These are phyloP conservation scores for Pseudonitzschia multistriata DNA, from an alignment of 108 stramenopile genomes.

Conservation along the genomic window DNA sequence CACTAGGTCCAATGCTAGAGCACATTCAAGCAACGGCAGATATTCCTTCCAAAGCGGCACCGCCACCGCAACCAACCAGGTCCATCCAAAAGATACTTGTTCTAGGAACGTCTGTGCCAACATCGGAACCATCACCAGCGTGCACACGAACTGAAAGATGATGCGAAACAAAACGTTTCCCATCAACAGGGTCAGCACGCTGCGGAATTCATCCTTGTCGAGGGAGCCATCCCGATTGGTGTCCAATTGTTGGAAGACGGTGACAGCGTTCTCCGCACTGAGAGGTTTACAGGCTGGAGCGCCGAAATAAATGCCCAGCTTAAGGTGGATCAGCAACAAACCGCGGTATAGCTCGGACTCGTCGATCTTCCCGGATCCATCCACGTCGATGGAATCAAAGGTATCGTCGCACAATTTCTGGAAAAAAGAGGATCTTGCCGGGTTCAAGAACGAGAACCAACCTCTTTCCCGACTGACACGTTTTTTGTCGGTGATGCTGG, in stretches of 20 bases:
- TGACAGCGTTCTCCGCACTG: conserved; percentile 41
- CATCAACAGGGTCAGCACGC: conserved; percentile 68
- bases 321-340: conserved; percentile 75
- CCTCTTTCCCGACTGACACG: not conserved
- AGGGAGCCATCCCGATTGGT: conserved; percentile 47
- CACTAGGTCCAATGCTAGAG: conserved; percentile 26
- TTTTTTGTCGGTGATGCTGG: not conserved
- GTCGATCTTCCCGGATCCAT: conserved; percentile 63
- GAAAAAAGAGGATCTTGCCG: conserved; percentile 41
- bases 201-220: conserved; percentile 60
- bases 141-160: conserved; percentile 65
- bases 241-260: conserved; percentile 68
- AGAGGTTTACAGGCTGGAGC: conserved; percentile 80
- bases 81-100: not conserved
- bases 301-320: conserved; percentile 71
- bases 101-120: conserved; percentile 52
- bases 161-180: conserved; percentile 74
- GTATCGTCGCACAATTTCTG: conserved; percentile 43
- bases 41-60: not conserved
- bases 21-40: conserved; percentile 11
- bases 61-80: not conserved
- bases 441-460: conserved; percentile 29
- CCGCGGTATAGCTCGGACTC: conserved; percentile 77
- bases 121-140: conserved; percentile 66
- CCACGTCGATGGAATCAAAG: conserved; percentile 67